These are phyloP conservation scores for Taphrina pruni DNA, from an alignment of 1,139 yeast genomes.

Conservation along the genomic window DNA sequence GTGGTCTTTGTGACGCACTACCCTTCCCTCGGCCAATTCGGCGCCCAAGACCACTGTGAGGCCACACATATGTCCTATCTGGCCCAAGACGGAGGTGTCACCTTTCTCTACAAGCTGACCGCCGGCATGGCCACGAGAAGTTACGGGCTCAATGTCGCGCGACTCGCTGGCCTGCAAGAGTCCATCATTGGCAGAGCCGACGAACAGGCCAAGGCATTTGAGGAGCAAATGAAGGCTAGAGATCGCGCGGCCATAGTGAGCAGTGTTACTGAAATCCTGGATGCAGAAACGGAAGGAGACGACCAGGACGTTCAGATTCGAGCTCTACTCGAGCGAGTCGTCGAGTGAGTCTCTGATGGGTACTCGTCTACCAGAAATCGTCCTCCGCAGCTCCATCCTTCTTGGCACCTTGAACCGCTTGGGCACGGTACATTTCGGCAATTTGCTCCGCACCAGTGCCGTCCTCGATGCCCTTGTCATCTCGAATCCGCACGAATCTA, in stretches of 20 bases:
- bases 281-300: neutral
- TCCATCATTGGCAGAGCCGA: constrained; percentile 49
- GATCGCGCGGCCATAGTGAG: constrained; percentile 8
- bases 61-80: constrained; percentile 71
- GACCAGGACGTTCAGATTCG: neutral
- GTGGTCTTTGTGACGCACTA: constrained; percentile 86
- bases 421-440: constrained; percentile 68
- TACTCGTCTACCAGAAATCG: constrained; percentile 21
- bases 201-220: constrained; percentile 46
- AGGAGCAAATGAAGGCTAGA: constrained; percentile 39
- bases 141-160: constrained; percentile 54
- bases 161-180: constrained; percentile 52
- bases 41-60: constrained; percentile 13
- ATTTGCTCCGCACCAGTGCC: constrained; percentile 89
- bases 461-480: constrained; percentile 85
- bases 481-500: constrained; percentile 80
- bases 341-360: neutral
- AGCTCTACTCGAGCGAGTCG: constrained; percentile 7
- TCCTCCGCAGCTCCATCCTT: constrained; percentile 26
- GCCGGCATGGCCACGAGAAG: constrained; percentile 52
- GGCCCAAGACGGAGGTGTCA: constrained; percentile 51
- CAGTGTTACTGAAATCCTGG: neutral
- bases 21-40: constrained; percentile 67
- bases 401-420: constrained; percentile 35
- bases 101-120: constrained; percentile 50